phyloP scores from a whole-genome alignment of 768 basidiomycete genomes.

The Pleurotus citrinopileatus region DNA sequence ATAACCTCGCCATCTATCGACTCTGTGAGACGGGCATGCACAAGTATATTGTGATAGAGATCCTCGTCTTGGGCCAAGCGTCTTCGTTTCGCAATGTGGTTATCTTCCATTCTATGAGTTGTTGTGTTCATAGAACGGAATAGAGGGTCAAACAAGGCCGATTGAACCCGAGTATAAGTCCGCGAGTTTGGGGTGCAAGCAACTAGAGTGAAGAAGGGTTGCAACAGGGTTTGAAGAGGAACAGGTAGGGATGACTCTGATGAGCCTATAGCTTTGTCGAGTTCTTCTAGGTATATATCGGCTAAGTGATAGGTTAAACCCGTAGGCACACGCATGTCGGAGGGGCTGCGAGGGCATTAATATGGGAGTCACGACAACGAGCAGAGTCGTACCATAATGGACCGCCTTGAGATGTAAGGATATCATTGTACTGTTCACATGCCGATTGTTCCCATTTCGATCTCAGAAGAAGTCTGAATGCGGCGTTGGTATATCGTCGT shows the following conservation, averaged over 20 bases:
- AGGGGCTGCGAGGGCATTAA: slow-evolving; percentile 41
- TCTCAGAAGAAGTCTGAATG: slow-evolving; percentile 76
- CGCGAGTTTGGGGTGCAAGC: slow-evolving; percentile 61
- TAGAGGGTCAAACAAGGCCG: slow-evolving; percentile 67
- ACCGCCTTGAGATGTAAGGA: slow-evolving; percentile 66
- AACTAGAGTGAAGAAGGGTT: slow-evolving; percentile 71
- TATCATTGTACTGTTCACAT: slow-evolving; percentile 62
- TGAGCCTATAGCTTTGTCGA: slow-evolving; percentile 60
- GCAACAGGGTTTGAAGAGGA: slow-evolving; percentile 45
- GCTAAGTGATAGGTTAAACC: slow-evolving; percentile 83
- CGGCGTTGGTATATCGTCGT: slow-evolving; percentile 81
- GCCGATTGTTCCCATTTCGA: slow-evolving; percentile 59
- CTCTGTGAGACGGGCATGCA: slow-evolving; percentile 50
- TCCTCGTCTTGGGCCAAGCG: slow-evolving; percentile 31
- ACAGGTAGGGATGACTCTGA: slow-evolving; percentile 30
- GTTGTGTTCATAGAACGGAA: slow-evolving; percentile 46
- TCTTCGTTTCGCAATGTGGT: slow-evolving; percentile 43
- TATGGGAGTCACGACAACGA: background rate
- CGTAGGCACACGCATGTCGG: slow-evolving; percentile 69
- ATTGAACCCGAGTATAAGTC: slow-evolving; percentile 73
- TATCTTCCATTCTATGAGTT: slow-evolving; percentile 32
- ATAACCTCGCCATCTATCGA: slow-evolving; percentile 37
- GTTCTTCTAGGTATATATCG: slow-evolving; percentile 88
- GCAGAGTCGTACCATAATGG: slow-evolving; percentile 68
- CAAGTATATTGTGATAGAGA: slow-evolving; percentile 42